Conservation (phyloP, 805 yeast species). For the Starmerella bacillaris region DNA sequence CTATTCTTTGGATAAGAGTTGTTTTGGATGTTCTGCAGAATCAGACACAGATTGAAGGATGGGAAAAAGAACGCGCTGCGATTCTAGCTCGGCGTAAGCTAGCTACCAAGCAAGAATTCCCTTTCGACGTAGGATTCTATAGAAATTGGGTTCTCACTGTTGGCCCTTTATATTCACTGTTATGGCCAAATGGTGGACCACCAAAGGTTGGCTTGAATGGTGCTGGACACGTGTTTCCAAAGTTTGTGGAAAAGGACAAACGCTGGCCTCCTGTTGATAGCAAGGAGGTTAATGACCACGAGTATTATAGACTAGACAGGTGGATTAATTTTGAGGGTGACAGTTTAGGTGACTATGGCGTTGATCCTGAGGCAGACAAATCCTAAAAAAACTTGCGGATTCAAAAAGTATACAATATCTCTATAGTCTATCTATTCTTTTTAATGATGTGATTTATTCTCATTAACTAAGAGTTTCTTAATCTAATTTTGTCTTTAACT, state of each 20-base stretch:
- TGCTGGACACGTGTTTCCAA: slow-evolving; percentile 40
- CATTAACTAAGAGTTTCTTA: too few species aligned
- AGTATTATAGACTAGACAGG: slow-evolving; percentile 26
- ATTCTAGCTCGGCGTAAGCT: slow-evolving; percentile 33
- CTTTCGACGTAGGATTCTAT: slow-evolving; percentile 56
- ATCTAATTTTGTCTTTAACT: too few species aligned
- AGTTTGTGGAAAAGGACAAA: slow-evolving; percentile 34
- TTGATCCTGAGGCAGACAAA: slow-evolving; percentile 35
- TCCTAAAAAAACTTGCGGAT: too few species aligned
- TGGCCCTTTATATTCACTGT: slow-evolving; percentile 35
- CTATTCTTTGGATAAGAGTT: slow-evolving; percentile 44
- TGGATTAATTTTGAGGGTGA: slow-evolving; percentile 82
- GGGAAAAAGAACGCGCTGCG: slow-evolving; percentile 79
- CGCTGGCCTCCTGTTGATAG: slow-evolving; percentile 83
- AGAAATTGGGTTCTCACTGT: slow-evolving; percentile 34
- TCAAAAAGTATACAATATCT: neutral
- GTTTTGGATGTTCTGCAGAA: slow-evolving; percentile 40
- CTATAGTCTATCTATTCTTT: too few species aligned
- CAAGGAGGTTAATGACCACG: slow-evolving; percentile 13
- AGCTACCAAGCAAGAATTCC: slow-evolving; percentile 35
- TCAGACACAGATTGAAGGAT: slow-evolving; percentile 73
- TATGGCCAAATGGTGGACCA: slow-evolving; percentile 54
- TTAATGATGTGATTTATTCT: too few species aligned
- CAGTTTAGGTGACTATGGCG: slow-evolving; percentile 67
- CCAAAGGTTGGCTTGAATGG: slow-evolving; percentile 54